Conservation (phyloP, 106 monocot species). For the Hemerocallis citrina region DNA sequence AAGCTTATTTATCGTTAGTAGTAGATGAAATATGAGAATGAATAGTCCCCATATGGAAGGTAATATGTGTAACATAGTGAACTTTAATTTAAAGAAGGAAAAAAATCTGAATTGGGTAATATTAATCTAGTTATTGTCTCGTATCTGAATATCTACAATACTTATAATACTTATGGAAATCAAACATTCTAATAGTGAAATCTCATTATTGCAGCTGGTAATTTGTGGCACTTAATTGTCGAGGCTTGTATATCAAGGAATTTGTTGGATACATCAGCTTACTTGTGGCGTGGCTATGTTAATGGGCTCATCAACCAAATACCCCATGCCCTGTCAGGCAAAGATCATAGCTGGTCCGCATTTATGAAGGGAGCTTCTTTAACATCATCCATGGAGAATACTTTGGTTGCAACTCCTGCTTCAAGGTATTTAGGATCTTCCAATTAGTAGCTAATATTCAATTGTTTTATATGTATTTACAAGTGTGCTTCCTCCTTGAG, state of each 20-base stretch:
- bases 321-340: constrained; percentile 48
- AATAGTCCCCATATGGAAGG: no score
- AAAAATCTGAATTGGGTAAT: no score
- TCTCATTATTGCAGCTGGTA: constrained; percentile 71
- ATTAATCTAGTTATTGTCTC: no score
- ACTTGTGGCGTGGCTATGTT: constrained; percentile 86
- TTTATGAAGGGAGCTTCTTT: constrained; percentile 79
- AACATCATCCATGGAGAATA: constrained; percentile 52
- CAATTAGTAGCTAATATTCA: not conserved
- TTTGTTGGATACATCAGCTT: constrained; percentile 84
- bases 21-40: no score
- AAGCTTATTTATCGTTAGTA: no score
- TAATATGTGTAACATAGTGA: no score
- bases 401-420: constrained; percentile 66
- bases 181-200: not conserved
- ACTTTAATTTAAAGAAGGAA: not conserved
- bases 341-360: constrained; percentile 73
- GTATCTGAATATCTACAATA: no score
- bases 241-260: constrained; percentile 93
- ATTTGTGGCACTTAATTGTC: constrained; percentile 94
- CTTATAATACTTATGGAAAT: not conserved
- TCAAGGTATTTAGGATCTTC: constrained; percentile 55
- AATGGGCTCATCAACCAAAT: constrained; percentile 48
- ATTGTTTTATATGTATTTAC: not conserved
- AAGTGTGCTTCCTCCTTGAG: not conserved